Conservation (phyloP, 2,329 filamentous ascomycete species). For the Beauveria sp. region DNA sequence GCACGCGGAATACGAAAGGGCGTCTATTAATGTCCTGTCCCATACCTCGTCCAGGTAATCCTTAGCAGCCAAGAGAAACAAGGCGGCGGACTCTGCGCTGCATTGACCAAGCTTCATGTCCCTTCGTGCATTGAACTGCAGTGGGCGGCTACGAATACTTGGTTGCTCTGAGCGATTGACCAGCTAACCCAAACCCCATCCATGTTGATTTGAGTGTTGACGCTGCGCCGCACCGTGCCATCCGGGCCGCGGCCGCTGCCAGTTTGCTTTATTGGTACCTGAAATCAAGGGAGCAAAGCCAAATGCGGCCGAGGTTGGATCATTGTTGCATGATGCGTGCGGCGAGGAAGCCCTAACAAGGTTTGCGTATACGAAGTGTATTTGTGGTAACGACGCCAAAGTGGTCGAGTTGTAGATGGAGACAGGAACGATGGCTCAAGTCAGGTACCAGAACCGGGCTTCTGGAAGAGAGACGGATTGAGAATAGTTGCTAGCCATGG, state of each 20-base stretch:
- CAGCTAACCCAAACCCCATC: not conserved
- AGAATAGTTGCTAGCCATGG: too few species aligned
- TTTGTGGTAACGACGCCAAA: too few species aligned
- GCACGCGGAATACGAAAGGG: not conserved
- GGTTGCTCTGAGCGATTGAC: not conserved
- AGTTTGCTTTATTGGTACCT: not conserved
- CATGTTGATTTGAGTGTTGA: not conserved
- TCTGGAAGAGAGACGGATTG: not conserved
- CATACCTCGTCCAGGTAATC: not conserved
- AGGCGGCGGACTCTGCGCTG: not conserved
- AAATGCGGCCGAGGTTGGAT: not conserved
- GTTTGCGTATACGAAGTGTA: too few species aligned
- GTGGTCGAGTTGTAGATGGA: too few species aligned
- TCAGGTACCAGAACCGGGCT: not conserved
- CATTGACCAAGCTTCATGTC: not conserved
- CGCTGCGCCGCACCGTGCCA: not conserved
- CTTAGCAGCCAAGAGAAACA: not conserved
- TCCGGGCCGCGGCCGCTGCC: not conserved
- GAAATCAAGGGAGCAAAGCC: not conserved
- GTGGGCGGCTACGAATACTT: not conserved
- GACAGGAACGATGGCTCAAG: not conserved
- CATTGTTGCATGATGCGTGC: not conserved
- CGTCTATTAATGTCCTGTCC: not conserved
- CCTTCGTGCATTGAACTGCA: not conserved
- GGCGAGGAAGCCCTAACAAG: not conserved